Base-by-base conservation (phyloP, 371 early-diverging fungal species). In the Nematocida ausubeli region DNA sequence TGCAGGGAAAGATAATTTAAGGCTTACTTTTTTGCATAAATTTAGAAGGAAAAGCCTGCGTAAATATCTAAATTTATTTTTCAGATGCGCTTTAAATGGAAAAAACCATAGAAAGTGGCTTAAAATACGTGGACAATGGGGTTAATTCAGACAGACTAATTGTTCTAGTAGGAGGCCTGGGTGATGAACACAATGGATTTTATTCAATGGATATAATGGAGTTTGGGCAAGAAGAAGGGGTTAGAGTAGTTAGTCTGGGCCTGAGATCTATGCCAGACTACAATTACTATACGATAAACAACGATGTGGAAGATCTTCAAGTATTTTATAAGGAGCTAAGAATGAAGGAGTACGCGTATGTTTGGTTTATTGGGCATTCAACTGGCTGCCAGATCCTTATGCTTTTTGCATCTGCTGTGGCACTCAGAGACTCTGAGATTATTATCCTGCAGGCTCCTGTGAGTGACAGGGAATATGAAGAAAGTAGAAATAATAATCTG, bases 381-480 rank as follows among this genome's bases (percentile, higher is more conserved):
- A 84, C 85, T 32, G 85, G 85, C 14, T 82, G 83, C 40, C 84
- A 85, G 49, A 81, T 66, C 14, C 70, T 81, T 28, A 42, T 85
- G 37, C 57, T 54, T n/a, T 81, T 26, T 39, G 16, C 49, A 9
- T 35, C 16, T 14, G 34, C 54, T 49, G 40, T 24, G 26, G 69
- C 40, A 4, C 30, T 71, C 22, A 80, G 35, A 47, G 28, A 37
- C 32, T 42, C 24, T 28, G 35, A 52, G 51, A 37, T 42, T 9
- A 32, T 69, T 55, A 70, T 85, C 7, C 68, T 85, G 49, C 84
- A 83, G 50, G 85, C 70, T 39, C 73, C 85, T n/a, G 85, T 85
- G n/a, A 84, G 84, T 66, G 85, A 85, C 73, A 66, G 75, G 58
- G 85, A 85, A 68, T 80, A 73, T 50, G 81, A 80, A 47, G 80